Evolutionary conservation across 2,329 filamentous ascomycete genomes (phyloP), one percentile per base, ranked within the genome.

Genomic region (Fusarium virguliforme): DNA sequence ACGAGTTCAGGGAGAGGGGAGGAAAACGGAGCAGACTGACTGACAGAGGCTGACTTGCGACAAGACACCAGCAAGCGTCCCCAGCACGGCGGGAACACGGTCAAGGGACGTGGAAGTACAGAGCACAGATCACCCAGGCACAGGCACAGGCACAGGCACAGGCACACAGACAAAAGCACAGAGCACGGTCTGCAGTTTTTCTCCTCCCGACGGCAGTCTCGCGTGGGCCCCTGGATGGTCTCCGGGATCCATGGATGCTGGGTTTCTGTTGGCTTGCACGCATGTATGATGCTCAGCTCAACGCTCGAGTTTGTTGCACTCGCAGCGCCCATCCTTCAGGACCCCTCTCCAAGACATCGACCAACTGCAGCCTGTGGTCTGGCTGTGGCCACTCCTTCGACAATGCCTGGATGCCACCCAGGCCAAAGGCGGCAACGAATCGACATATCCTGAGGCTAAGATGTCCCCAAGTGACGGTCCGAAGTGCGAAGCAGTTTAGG

Each of bases 201-300:
- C 43, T 59, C 53, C 62, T 61, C 56, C 60, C 56, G 58, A 65
- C 63, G 64, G 66, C 55, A 70, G 70, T 70, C 70, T 70, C 43
- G 65, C 69, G 56, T 62, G 62, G 70, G 54, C 60, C 63, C 63
- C 59, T 70, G 46, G 55, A 61, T 48, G 46, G 34, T 53, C 61
- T 69, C 65, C 46, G 56, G 66, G 63, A 50, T 18, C 18, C 18
- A 18, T 60, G 35, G 53, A 62, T 57, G 24, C 41, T 57, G 51
- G 53, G 53, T 38, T 48, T 26, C 18, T 50, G 53, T 60, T 51
- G 43, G 43, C 40, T 48, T 48, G 58, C 26, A 46, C 43, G 43
- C 30, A 28, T n/a, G 43, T 8, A 48, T 40, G 8, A 12, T 70
- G n/a, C 41, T 46, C 48, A 48, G 71, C 43, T 60, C 55, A 57